Evolutionary conservation across 345 rosid species (phyloP).

Genomic region (Mallotus nudiflorus): DNA sequence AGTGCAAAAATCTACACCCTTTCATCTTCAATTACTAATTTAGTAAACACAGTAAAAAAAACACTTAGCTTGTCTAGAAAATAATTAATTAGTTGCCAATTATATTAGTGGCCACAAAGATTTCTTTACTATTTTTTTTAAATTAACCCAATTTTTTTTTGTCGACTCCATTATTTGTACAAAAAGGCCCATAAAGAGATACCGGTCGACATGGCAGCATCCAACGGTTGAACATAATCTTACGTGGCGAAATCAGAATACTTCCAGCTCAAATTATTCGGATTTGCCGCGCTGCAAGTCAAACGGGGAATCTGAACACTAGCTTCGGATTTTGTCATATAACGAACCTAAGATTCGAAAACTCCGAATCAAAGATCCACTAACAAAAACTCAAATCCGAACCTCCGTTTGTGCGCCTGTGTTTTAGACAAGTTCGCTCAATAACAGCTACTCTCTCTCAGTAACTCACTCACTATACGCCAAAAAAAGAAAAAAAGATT

Average conservation of each 20-base stretch:
- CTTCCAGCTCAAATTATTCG: constrained; percentile 8
- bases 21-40: too few species aligned
- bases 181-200: not conserved
- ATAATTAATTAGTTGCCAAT: too few species aligned
- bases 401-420: constrained; percentile 18
- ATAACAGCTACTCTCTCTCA: not conserved
- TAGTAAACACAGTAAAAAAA: too few species aligned
- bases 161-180: too few species aligned
- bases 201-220: not conserved
- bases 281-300: constrained; percentile 45
- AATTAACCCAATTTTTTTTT: too few species aligned
- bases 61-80: too few species aligned
- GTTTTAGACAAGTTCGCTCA: not conserved
- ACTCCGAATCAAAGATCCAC: not conserved
- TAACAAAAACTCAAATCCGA: constrained; percentile 11
- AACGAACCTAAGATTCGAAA: constrained; percentile 21
- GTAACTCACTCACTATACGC: not conserved
- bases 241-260: constrained; percentile 17
- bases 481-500: not conserved
- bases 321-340: constrained; percentile 36
- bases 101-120: too few species aligned
- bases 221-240: not conserved
- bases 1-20: not conserved
- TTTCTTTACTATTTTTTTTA: too few species aligned
- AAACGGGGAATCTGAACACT: constrained; percentile 14